A percentile compares a stretch with the other conserved stretches of the same genome.
Conservation (phyloP, 2,329 filamentous ascomycete genomes). For the Aspergillus novofumigatus region DNA sequence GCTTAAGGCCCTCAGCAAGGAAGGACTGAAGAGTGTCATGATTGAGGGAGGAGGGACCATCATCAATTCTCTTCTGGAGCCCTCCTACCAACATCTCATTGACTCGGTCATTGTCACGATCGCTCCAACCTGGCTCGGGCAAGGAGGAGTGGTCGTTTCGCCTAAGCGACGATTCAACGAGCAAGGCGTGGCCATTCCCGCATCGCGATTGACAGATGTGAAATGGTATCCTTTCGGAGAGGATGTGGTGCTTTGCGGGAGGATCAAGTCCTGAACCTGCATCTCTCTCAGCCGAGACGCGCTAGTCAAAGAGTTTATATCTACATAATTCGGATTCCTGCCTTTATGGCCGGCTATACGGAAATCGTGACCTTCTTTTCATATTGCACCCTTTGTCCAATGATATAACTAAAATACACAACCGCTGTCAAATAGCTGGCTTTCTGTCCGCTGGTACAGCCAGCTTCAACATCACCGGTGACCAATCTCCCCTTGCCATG, state of each 20-base stretch:
- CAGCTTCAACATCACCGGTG: too few relatives aligned
- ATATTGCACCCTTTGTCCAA: too few relatives aligned
- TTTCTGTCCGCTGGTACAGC: too few relatives aligned
- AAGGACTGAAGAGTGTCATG: slow-evolving; percentile 74
- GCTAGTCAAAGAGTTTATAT: slow-evolving; percentile 42
- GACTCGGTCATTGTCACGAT: slow-evolving; percentile 81
- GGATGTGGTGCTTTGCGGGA: slow-evolving; percentile 76
- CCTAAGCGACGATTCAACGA: slow-evolving; percentile 55
- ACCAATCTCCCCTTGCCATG: slow-evolving; percentile 23
- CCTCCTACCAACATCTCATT: slow-evolving; percentile 54
- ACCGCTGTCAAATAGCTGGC: too few relatives aligned
- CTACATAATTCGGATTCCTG: slow-evolving; percentile 25
- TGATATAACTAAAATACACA: too few relatives aligned
- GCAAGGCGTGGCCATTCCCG: slow-evolving; percentile 54
- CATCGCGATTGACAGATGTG: slow-evolving; percentile 55
- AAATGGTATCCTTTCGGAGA: slow-evolving; percentile 73
- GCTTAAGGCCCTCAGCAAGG: slow-evolving; percentile 49
- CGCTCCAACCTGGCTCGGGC: slow-evolving; percentile 80
- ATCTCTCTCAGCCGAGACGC: slow-evolving; percentile 32
- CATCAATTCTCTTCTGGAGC: slow-evolving; percentile 71
- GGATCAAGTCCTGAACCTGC: slow-evolving; percentile 31
- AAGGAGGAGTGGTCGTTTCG: slow-evolving; percentile 73
- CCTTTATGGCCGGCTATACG: slow-evolving; percentile 40
- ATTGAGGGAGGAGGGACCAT: slow-evolving; percentile 79
- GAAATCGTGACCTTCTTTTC: too few relatives aligned